Base-by-base conservation (phyloP, 306 rosid species). In the Begonia peltatifolia region DNA sequence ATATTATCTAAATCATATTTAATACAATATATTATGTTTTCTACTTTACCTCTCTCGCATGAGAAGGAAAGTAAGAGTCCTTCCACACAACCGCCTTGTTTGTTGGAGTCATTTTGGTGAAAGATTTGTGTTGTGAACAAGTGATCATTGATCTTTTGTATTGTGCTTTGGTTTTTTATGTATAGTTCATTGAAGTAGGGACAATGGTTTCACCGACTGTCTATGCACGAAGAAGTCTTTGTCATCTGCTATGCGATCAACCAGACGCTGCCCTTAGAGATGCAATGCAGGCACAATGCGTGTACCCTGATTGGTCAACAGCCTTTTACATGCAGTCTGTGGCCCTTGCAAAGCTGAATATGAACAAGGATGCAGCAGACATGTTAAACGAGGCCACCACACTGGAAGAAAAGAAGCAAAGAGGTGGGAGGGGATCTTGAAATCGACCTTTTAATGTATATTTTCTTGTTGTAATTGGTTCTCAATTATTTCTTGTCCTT, bases 311-410 rank as follows among this genome's bases (percentile, higher is more conserved):
- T 41, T 83, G 93, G 85, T 74, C 93, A 18, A 80, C 85, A 0
- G 82, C 95, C 59, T 86, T 86, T 71, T 79, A 82, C 79, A 79
- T 82, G 95, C 88, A 82, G 67, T 79, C 93, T 1, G 88, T 86
- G 38, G 93, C 95, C 22, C 95, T 82, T 50, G 85, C 89, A 50
- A 83, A 83, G 76, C 81, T 80, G 54, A 83, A 76, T 52, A 87
- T 78, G 95, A 65, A 71, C 63, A 78, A 80, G 66, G 89, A 77
- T 25, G 93, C 93, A 3, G 70, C 76, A n/a, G 87, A 80, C 65
- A 87, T 77, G 88, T 47, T 80, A 61, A 80, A 50, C 50, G 95
- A 85, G 72, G 92, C 95, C 9, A 70, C 84, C 13, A 47, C 79
- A 13, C 72, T 85, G 0, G 90, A 85, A 76, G 87, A 85, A 56